Base-by-base conservation (phyloP, 129 eudicot species). In the Solidago caesia region DNA sequence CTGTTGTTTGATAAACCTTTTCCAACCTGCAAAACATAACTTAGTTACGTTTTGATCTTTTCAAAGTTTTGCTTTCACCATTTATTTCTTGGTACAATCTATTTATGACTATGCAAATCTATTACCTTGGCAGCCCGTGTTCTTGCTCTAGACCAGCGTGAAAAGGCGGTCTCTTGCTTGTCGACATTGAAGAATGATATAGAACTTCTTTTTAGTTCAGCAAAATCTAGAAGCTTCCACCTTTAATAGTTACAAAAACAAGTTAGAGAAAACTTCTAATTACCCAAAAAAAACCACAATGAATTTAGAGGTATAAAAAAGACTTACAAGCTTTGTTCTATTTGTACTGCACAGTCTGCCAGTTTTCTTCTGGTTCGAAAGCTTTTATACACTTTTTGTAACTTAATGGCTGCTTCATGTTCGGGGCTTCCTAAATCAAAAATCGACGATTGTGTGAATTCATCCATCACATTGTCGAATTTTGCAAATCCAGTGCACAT, bases 341-440 rank as follows among this genome's bases (percentile, higher is more conserved):
- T 85, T 26, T 91, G 88, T 61, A 95, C 97, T 6, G 99, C 97
- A 81, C 97, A 91, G 71, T 95, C 97, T 10, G 99, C 99, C 10
- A 95, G 86, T 84, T 91, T 95, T 85, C 99, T 62, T 84, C 99
- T 83, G 0, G 99, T 95, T 60, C 99, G 76, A 74, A 91, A 95
- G 87, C 99, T 95, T 71, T 95, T 95, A 85, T 95, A 95, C 33
- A 95, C 99, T 82, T 95, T 95, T 81, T 95, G 99, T 75, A 95
- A 80, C 94, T 87, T 95, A 12, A 89, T 70, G 8, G 99, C 99
- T 13, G 99, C 99, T 73, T 90, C 91, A 47, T 94, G 88, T 75
- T 88, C 90, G 8, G 93, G 98, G 57, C 79, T 88, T 55, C 81
- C 84, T 46, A 86, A 75, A 72, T 81, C 78, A 70, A 80, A 77